phyloP scores from a whole-genome alignment of 371 early-diverging fungal genomes.

The Mortierella sp. region DNA sequence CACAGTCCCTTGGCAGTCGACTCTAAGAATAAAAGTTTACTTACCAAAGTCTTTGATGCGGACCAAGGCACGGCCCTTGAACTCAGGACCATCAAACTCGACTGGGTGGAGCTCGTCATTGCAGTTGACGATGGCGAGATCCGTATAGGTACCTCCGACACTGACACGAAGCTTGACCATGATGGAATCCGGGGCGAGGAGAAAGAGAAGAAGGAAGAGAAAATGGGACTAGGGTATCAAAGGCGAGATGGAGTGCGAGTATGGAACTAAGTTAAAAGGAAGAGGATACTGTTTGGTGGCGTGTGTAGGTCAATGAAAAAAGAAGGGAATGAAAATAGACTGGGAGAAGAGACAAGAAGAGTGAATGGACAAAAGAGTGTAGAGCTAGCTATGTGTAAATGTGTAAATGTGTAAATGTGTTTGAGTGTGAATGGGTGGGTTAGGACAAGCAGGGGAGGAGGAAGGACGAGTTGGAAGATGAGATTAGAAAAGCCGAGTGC shows the following conservation, averaged over 20 bases:
- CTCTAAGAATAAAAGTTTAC: too few species aligned
- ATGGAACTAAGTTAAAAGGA: too few species aligned
- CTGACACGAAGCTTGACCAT: slow-evolving; percentile 56
- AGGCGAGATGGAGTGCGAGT: too few species aligned
- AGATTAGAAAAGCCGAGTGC: too few species aligned
- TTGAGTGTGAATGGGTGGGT: too few species aligned
- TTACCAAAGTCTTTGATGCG: slow-evolving; percentile 66
- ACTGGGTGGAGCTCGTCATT: slow-evolving; percentile 64
- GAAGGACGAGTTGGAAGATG: too few species aligned
- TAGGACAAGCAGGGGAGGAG: not conserved
- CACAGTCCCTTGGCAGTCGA: not conserved
- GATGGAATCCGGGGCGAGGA: not conserved
- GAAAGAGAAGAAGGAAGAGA: not conserved
- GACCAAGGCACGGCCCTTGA: slow-evolving; percentile 63
- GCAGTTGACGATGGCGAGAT: slow-evolving; percentile 53
- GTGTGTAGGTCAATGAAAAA: not conserved
- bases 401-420: too few species aligned
- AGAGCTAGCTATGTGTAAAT: too few species aligned
- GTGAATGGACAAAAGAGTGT: not conserved
- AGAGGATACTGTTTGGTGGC: too few species aligned
- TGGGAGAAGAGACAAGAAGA: not conserved
- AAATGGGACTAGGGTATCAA: not conserved
- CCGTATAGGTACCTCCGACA: slow-evolving; percentile 57
- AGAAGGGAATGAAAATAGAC: not conserved
- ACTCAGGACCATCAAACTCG: slow-evolving; percentile 65